These are phyloP conservation scores for Fusarium humuli DNA, from an alignment of 2,329 filamentous ascomycete species.

Conservation along the genomic window DNA sequence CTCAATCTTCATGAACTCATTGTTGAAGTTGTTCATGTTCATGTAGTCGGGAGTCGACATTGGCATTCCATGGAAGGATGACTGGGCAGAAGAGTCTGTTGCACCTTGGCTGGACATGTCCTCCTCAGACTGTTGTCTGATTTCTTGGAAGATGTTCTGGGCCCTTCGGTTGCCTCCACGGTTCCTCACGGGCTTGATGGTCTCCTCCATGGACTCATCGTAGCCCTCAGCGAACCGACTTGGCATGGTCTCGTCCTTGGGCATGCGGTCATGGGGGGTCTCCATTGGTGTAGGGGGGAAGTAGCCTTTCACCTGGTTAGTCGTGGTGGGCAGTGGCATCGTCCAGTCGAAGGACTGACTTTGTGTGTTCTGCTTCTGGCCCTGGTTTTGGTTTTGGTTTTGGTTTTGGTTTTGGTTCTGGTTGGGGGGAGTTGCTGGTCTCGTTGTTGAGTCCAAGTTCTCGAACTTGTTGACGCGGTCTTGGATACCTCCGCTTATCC, in stretches of 20 bases:
- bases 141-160: conserved; percentile 68
- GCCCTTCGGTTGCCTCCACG: conserved; percentile 57
- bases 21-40: conserved; percentile 62
- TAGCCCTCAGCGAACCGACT: conserved; percentile 70
- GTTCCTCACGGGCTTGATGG: conserved; percentile 66
- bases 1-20: conserved; percentile 58
- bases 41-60: conserved; percentile 69
- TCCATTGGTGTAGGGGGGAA: conserved; percentile 76
- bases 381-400: conserved; percentile 66
- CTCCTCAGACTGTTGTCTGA: conserved; percentile 67
- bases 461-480: conserved; percentile 71
- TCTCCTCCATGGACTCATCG: conserved; percentile 75
- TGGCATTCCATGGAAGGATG: conserved; percentile 60
- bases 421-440: conserved; percentile 71
- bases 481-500: conserved; percentile 71
- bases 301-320: conserved; percentile 59
- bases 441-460: conserved; percentile 61
- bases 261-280: conserved; percentile 65
- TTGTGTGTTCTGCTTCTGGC: conserved; percentile 61
- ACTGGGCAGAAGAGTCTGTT: conserved; percentile 61
- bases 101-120: conserved; percentile 67
- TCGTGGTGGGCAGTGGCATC: conserved; percentile 17
- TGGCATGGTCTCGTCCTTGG: conserved; percentile 57
- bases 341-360: conserved; percentile 59
- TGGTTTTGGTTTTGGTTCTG: conserved; percentile 60